Base-by-base conservation (phyloP, 768 basidiomycete species). In the Hemileccinum impolitum region DNA sequence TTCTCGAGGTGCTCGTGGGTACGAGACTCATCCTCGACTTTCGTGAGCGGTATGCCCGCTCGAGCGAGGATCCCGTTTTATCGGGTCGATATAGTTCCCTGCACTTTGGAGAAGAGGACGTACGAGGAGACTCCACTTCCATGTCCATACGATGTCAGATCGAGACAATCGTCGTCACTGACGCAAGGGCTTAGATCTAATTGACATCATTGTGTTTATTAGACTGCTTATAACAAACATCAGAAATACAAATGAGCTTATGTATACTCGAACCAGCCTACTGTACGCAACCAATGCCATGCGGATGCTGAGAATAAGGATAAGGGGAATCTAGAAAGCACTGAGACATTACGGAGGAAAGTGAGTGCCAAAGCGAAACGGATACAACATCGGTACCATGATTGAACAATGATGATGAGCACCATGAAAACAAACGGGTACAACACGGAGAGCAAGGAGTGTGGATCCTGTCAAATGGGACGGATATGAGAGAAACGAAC, bases 11-110 rank as follows among this genome's bases (percentile, higher is more conserved):
- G 18, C 30, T 69, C 28, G 51, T 67, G 12, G 67, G 65, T 1
- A 67, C 65, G 18, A 52, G 65, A 26, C 62, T 67, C 31, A 65
- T 67, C 31, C 61, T 67, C 43, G 55, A 61, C 26, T 66, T 68
- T 40, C 67, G 65, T 2, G 65, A 62, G 45, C 67, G 67, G 14
- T 67, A 57, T 25, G 31, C 56, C 19, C 54, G 47, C 14, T 3
- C 45, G n/a, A 58, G 60, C 11, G 17, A 26, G 4, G 60, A 50
- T 12, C 40, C 50, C 1, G 12, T 48, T 17, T 30, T 50, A 19
- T 53, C 53, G 6, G 46, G 39, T 15, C 44, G 40, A 39, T 37
- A 21, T 10, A 58, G 56, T n/a, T 49, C 64, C 8, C 19, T 66
- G 12, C 54, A 52, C 12, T 56, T 58, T 4, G 42, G 50, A 45